A percentile compares a stretch with the other conserved stretches of the same genome.
Conservation (phyloP, 2,329 filamentous ascomycete genomes). For the Epichloe baconii region DNA sequence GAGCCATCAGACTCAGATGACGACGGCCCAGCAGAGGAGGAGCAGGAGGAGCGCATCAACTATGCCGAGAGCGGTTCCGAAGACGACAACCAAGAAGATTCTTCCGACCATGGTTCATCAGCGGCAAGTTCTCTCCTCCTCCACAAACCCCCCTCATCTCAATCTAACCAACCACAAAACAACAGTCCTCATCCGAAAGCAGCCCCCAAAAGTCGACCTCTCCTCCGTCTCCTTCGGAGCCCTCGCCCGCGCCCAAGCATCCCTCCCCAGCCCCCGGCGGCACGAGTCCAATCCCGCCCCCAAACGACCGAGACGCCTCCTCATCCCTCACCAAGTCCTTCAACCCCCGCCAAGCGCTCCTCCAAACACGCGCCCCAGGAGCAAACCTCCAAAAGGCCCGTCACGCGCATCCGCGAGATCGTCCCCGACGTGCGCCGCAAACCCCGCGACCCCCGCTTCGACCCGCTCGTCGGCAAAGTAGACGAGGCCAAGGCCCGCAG, state of each 20-base stretch:
- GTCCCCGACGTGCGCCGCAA: slow-evolving; percentile 45
- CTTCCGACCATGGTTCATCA: slow-evolving; percentile 13
- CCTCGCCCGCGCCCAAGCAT: slow-evolving; percentile 74
- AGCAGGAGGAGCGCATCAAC: slow-evolving; percentile 14
- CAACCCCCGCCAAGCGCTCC: slow-evolving; percentile 24
- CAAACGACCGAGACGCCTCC: not conserved
- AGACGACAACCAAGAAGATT: slow-evolving; percentile 20
- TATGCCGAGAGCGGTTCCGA: slow-evolving; percentile 15
- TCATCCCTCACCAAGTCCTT: not conserved
- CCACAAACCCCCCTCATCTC: slow-evolving; percentile 11
- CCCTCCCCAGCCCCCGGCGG: slow-evolving; percentile 30
- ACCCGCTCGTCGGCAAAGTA: slow-evolving; percentile 36
- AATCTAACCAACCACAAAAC: not conserved
- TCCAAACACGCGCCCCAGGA: slow-evolving; percentile 86
- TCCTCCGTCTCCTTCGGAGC: slow-evolving; percentile 72
- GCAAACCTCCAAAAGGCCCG: slow-evolving; percentile 69
- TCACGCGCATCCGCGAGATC: slow-evolving; percentile 67
- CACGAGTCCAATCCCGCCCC: slow-evolving; percentile 13
- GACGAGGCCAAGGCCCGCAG: slow-evolving; percentile 49
- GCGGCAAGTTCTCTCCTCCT: slow-evolving; percentile 13
- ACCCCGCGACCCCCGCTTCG: slow-evolving; percentile 78
- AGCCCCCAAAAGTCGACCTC: slow-evolving; percentile 27
- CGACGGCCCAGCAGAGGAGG: slow-evolving; percentile 14
- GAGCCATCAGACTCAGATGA: slow-evolving; percentile 14
- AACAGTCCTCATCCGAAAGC: not conserved